Evolutionary conservation across 805 yeast species (phyloP), one percentile per base, ranked within the genome.

Genomic region (Komagataella kurtzmanii): DNA sequence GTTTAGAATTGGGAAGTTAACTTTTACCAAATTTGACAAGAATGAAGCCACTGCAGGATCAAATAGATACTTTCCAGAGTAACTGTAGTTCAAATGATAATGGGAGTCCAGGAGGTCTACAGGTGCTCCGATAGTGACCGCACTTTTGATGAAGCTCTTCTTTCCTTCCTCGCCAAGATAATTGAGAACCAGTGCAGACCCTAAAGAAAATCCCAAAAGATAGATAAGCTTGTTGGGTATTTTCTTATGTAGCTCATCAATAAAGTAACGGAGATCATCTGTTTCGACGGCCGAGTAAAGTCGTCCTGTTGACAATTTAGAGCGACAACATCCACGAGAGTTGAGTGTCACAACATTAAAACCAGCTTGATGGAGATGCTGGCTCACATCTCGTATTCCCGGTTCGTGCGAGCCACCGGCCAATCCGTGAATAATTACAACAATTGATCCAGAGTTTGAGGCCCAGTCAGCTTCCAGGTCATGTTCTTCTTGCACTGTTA

Each of bases 371-470:
- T 65, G 65, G 49, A 82, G 64, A 18, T 66, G 63, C 48, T 68
- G 66, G 44, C 79, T 65, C 44, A 80, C 67, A 7, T 83, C 75
- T 55, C 88, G 72, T 48, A 85, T 76, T 53, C 81, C 81, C 18
- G 86, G 80, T 62, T 85, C 93, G 58, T 81, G 85, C 14, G 88
- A 80, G 1, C 95, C 95, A 53, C 93, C 91, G 24, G 86, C 83
- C 44, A 85, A 69, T 1, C 93, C 95, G 59, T 85, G 91, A 49
- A 76, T 65, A 7, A 83, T 77, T 36, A 85, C 68, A 18, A 81
- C 70, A 49, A 85, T 68, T 3, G 90, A 90, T 54, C 71, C 72
- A 7, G 69, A 62, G 52, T 72, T 72, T 2, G 61, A 57, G 3
- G 36, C 54, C 68, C 69, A 64, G 7, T 61, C 59, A 3, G 61